Percentiles rank a stretch among this genome's conserved stretches.
phyloP scores from a whole-genome alignment of 1,139 yeast species.

The Lodderomyces theae region DNA sequence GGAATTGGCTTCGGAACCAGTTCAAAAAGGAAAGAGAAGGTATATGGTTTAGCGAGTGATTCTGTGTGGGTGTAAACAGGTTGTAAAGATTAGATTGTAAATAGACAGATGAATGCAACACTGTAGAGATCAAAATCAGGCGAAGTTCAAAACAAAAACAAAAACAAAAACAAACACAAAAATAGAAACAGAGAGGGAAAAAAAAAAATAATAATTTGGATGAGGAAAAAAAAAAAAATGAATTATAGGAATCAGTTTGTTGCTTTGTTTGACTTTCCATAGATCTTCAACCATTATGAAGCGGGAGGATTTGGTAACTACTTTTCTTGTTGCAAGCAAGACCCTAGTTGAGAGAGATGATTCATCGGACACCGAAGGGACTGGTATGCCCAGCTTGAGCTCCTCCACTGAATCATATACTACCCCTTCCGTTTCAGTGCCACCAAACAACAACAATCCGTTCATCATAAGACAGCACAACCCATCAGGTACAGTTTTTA shows the following conservation, averaged over 20 bases:
- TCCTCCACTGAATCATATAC: constrained; percentile 26
- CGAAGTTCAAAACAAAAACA: constrained; percentile 5
- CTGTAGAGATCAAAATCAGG: background rate
- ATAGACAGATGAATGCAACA: too few species aligned
- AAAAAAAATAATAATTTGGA: background rate
- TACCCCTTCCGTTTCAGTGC: constrained; percentile 64
- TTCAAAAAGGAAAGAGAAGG: constrained; percentile 14
- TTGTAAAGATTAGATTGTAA: too few species aligned
- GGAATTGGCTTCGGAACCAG: constrained; percentile 29
- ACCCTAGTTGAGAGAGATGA: constrained; percentile 11
- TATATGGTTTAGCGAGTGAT: constrained; percentile 13
- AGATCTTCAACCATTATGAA: constrained; percentile 3
- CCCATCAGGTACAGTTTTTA: constrained; percentile 77
- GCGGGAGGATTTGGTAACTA: constrained; percentile 7
- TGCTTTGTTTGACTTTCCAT: too few species aligned
- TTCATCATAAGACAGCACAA: constrained; percentile 48
- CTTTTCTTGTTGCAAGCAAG: constrained; percentile 11
- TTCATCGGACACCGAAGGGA: background rate
- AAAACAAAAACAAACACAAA: constrained; percentile 3
- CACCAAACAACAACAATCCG: constrained; percentile 60
- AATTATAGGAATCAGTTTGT: too few species aligned
- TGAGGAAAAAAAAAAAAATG: too few species aligned
- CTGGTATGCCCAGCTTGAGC: constrained; percentile 17
- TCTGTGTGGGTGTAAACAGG: background rate
- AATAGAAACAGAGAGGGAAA: background rate